Evolutionary conservation across 768 basidiomycete species (phyloP).

Genomic region (Termitomyces sp.): DNA sequence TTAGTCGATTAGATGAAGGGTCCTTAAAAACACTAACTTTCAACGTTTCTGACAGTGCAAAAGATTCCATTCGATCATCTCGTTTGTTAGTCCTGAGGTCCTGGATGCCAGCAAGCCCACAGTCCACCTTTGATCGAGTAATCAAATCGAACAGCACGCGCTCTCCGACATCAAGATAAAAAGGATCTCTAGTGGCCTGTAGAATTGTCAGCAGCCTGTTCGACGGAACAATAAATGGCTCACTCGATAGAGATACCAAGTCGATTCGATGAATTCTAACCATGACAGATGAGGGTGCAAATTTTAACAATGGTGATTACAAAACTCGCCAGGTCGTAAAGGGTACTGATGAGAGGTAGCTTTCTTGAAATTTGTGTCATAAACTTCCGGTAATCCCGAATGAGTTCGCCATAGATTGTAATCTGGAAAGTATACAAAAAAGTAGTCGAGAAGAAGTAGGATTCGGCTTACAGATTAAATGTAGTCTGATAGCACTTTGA

Average conservation of each 20-base stretch:
- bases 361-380: conserved; percentile 70
- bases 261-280: conserved; percentile 90
- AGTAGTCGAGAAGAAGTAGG: background rate
- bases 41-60: conserved; percentile 88
- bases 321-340: conserved; percentile 59
- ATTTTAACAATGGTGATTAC: background rate
- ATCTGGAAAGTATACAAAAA: conserved; percentile 49
- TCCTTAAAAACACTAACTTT: conserved; percentile 51
- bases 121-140: conserved; percentile 73
- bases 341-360: conserved; percentile 80
- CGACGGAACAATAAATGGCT: conserved; percentile 17
- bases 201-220: background rate
- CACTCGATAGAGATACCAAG: conserved; percentile 91
- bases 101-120: conserved; percentile 80
- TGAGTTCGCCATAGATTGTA: conserved; percentile 92
- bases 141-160: conserved; percentile 75
- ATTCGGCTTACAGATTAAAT: conserved; percentile 67
- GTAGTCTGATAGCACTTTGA: conserved; percentile 88
- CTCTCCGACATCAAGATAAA: conserved; percentile 91
- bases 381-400: conserved; percentile 90
- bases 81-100: conserved; percentile 75
- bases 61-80: conserved; percentile 97
- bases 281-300: background rate
- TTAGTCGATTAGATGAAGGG: background rate
- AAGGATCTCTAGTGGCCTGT: conserved; percentile 88